Base-by-base conservation (phyloP, 192 early-diverging fungal species). In the Coemansia sp. region DNA sequence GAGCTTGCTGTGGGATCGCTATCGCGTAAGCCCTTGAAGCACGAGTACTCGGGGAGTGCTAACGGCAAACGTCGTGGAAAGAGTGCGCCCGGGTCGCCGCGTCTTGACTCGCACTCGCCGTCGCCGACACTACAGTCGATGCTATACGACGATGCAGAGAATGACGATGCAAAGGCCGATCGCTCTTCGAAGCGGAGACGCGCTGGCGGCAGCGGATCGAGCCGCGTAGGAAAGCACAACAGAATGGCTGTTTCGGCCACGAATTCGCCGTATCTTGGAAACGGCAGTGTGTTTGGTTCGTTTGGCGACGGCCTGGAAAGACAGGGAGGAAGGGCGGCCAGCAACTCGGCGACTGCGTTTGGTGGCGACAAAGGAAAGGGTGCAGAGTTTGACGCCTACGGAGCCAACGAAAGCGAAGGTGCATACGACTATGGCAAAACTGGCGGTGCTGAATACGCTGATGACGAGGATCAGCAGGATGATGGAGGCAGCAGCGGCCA, bases 71-170 rank as follows among this genome's bases (percentile, higher is more conserved):
- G 64, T 11, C 70, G 76, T 29, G 76, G 71, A 4, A 69, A 65
- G 52, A 79, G 76, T 54, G 68, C 19, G 56, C 76, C 76, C 10
- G 76, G 76, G 20, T 79, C 76, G 38, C 77, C 77, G 9, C 75
- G 66, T 25, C 62, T 38, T 50, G 48, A 10, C 3, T 54, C 58
- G 46, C 62, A 59, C 17, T 29, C 69, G 45, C 65, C 62, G 9
- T 69, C 73, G 63, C 67, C 73, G 54, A 52, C 63, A 13, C 63
- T 62, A 38, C 64, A 65, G 49, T 54, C 73, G 41, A 48, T 77
- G 45, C 69, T 71, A 23, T 73, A 63, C 40, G 71, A 36, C n/a
- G 66, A 50, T 8, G 17, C 35, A 23, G n/a, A 34, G 13, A 20
- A 22, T 3, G 56, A 35, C 34, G 65, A 17, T 22, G 19, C 40